Base-by-base conservation (phyloP, 148 eudicot species). In the Camellia japonica region DNA sequence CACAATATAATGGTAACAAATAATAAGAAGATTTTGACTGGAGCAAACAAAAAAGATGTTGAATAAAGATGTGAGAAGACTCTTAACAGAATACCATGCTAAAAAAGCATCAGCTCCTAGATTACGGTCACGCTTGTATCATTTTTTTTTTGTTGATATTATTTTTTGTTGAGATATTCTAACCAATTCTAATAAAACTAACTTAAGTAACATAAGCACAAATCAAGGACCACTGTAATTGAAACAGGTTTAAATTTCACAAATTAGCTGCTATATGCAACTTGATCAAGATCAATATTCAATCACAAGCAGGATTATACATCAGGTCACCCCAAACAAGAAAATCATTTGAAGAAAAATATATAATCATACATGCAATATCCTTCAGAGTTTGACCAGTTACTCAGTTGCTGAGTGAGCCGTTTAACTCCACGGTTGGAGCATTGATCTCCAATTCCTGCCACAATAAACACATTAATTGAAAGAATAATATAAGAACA, bases 361-460 rank as follows among this genome's bases (percentile, higher is more conserved):
- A 66, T 12, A 74, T 38, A 74, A 47, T 20, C 92, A 66, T 91
- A 95, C 98, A 95, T 71, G 91, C 98, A 95, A 68, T 86, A 84
- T 85, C 97, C 98, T 64, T 86, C 68, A 64, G 94, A 88, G 5
- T 86, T 89, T 5, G 98, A 93, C 91, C 90, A 88, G 11, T 88
- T 78, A 76, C 88, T 87, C 66, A 95, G 88, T 67, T 71, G 81
- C 80, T 89, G 30, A 30, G 97, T 92, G 76, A 95, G 89, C 68
- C 69, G 83, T 81, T 75, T 87, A 61, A 95, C 58, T 71, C 97
- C 98, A 74, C 75, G 85, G 80, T 91, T 79, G 47, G 91, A 77
- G 82, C 98, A 95, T 84, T 93, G 83, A 85, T 95, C 96, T 76
- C 94, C 94, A 82, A 95, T 95, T 74, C 98, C 98, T 95, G 77